Base-by-base conservation (phyloP, 129 eudicot species). In the Helianthus tuberosus region DNA sequence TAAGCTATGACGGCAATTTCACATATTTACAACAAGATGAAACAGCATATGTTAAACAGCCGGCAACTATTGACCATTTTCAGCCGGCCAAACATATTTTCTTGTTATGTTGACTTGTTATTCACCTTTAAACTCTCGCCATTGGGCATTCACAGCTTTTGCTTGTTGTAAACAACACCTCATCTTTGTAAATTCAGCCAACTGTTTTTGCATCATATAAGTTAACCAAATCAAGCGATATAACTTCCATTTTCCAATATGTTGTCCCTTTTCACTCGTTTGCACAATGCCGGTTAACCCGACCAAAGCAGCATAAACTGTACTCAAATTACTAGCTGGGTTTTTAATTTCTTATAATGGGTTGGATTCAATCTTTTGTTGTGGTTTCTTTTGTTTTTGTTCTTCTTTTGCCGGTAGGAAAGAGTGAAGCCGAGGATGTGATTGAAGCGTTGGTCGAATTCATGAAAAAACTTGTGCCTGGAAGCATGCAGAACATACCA, bases 161-260 rank as follows among this genome's bases (percentile, higher is more conserved):
- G 13, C 20, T 72, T 72, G 73, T 47, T 71, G 72, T 39, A 5
- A 5, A 51, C 64, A 57, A 62, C 73, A 80, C 70, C 69, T 47
- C 69, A 81, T 81, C 85, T 63, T 81, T 81, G 83, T 81, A 75
- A 85, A 52, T 85, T 82, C 89, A 85, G 86, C 66, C 86, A 75
- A 59, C 72, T 64, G 79, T 27, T 66, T 53, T 54, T 76, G 71
- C 39, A 52, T 80, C 73, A 69, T 80, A 75, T 69, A 73, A 74
- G 80, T 0, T 39, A 39, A 5, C 8, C 46, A 60, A 68, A 66
- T 39, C 60, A 41, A 66, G 15, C 29, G 39, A 57, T 36, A 20
- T 41, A 66, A 38, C 55, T 65, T 47, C 53, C 47, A 23, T 17
- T 36, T 65, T 47, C 44, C 47, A 23, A 32, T 47, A 14, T 58